Conservation (phyloP, 371 early-diverging fungal genomes). For the Saksenaea vasiformis region DNA sequence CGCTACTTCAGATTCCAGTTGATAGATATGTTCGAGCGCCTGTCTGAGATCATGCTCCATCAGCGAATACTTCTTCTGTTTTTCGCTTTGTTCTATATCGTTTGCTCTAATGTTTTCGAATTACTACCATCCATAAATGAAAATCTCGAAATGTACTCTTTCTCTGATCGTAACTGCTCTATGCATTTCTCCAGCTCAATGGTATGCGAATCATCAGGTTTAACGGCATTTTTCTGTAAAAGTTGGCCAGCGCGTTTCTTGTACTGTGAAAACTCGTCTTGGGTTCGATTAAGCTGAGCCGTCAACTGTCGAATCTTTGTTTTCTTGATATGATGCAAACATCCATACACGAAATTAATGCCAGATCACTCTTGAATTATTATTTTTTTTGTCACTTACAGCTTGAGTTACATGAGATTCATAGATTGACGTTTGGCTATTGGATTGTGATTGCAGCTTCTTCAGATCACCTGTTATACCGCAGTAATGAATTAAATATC, state of each 20-base stretch:
- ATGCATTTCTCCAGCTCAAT: constrained; percentile 43
- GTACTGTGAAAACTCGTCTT: constrained; percentile 60
- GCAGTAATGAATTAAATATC: not conserved
- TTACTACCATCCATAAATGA: not conserved
- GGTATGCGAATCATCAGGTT: constrained; percentile 23
- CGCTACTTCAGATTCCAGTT: constrained; percentile 45
- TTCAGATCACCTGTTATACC: constrained; percentile 40
- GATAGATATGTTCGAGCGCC: constrained; percentile 51
- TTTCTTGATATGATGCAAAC: too few species aligned
- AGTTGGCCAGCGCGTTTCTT: constrained; percentile 60
- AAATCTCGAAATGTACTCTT: constrained; percentile 17
- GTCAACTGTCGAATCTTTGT: constrained; percentile 50
- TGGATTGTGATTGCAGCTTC: constrained; percentile 45
- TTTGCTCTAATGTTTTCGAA: constrained; percentile 10
- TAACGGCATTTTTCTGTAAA: constrained; percentile 46
- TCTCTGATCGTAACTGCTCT: constrained; percentile 29
- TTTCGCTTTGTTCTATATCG: constrained; percentile 21
- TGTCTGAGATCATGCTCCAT: constrained; percentile 53
- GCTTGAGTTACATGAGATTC: constrained; percentile 49
- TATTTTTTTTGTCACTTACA: constrained; percentile 25
- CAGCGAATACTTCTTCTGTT: constrained; percentile 30
- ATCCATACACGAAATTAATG: not conserved
- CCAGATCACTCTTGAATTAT: not conserved
- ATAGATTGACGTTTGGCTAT: constrained; percentile 44
- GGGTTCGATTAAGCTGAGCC: constrained; percentile 44